Base-by-base conservation (phyloP, 345 rosid species). In the Salix viminalis region DNA sequence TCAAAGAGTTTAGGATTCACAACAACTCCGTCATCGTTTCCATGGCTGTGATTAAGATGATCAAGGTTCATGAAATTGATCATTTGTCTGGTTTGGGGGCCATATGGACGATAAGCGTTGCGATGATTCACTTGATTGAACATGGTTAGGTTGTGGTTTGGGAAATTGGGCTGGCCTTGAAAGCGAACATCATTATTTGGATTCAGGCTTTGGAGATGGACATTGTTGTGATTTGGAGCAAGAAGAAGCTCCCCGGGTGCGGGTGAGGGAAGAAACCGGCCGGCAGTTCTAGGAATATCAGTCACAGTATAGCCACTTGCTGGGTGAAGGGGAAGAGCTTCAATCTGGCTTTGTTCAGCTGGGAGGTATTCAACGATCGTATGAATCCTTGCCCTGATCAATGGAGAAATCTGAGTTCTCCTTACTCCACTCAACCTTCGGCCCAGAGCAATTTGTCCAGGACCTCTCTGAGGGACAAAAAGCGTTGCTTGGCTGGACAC, bases 381-480 rank as follows among this genome's bases (percentile, higher is more conserved):
- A 9, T 28, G 58, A 26, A 26, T 56, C 18, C 69, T 73, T 8
- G 28, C 42, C n/a, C 71, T 50, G 36, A 34, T 34, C 18, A 24
- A 4, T 9, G 71, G 56, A 2, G 71, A 16, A 24, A 26, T 9
- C 52, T 65, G 50, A 52, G 42, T 26, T n/a, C 71, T 71, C 37
- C 42, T 65, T 2, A 11, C 32, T 46, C 46, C 44, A 5, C 13
- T 7, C 67, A 41, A 4, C 21, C 65, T 50, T 7, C 16, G 76
- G 80, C 71, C 66, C 5, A 65, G 18, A 46, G 42, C 71, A 36
- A 65, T 24, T 9, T 77, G 80, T 15, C 80, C 80, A 46, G 12
- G 23, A 54, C 48, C 4, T 3, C 7, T 24, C 26, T 34, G 50
- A 13, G 32, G 61, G 32, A 15, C 1, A 32, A 32, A 1, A 23